Base-by-base conservation (phyloP, 495 filamentous ascomycete species). In the Tuber microsphaerosporum region DNA sequence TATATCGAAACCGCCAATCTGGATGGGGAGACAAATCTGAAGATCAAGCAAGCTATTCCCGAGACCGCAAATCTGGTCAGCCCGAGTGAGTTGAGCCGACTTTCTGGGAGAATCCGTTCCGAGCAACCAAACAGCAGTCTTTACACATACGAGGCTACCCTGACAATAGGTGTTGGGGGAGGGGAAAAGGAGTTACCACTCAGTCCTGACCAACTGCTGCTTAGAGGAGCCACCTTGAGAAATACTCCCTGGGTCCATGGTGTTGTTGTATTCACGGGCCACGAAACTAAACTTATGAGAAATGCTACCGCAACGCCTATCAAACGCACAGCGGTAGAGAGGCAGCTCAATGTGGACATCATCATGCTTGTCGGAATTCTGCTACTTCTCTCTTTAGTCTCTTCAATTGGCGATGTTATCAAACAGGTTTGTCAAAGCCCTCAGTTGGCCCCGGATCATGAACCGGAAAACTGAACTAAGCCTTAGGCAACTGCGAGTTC, bases 1-100 rank as follows among this genome's bases (percentile, higher is more conserved):
- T 99, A 99, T 82, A 99, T 98, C 81, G 96, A 99, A 86, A 99
- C 96, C 0, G 95, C 96, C 44, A 99, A 99, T 82, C 85, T 99
- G 73, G 96, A 99, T 80, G 96, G 96, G 74, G 96, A 99, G 84
- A 99, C 96, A 31, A 99, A 99, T 82, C 86, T 99, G 74, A 99
- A 99, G 84, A 97, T 99, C 85, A 99, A 99, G 85, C 96, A 99
- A 86, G 94, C 91, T 43, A 92, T 97, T 72, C 95, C 96, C 2
- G 96, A 99, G 85, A 98, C 96, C 1, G 90, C 91, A 72, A 88
- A 91, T 76, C 85, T 97, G 74, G 95, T 98, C 74, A 96, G 92
- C 79, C 91, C 94, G 16, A 89, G 87, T 75, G 95, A 98, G 75
- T 85, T 99, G 74, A 93, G 94, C 82, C 88, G 96, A 22, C 84